These are phyloP conservation scores for Phalaenopsis aphrodite DNA, from an alignment of 106 monocot genomes.

Conservation along the genomic window DNA sequence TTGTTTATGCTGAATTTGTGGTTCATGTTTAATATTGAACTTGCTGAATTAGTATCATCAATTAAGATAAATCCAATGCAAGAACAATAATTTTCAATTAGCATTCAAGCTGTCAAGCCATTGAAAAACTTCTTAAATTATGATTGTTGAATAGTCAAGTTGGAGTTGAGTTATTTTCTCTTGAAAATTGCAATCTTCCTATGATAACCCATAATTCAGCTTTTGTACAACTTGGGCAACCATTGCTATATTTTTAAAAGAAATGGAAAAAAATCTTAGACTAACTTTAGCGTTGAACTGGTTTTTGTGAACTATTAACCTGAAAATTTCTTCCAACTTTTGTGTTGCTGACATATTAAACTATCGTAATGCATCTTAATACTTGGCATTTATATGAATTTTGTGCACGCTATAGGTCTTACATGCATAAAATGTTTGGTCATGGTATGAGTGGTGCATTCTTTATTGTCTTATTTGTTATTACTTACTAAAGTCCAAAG, in stretches of 20 bases:
- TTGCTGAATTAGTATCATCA: not conserved
- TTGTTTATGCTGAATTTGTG: not conserved
- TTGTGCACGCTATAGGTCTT: not conserved
- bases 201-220: not conserved
- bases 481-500: not conserved
- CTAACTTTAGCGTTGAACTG: not conserved
- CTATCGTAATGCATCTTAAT: not conserved
- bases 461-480: not conserved
- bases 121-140: not conserved
- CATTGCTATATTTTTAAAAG: not conserved
- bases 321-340: not conserved
- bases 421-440: not conserved
- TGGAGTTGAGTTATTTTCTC: not conserved
- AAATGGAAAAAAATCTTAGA: too few species aligned
- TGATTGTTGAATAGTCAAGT: not conserved
- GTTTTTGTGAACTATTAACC: not conserved
- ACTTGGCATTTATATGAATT: not conserved
- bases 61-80: not conserved
- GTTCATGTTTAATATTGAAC: not conserved
- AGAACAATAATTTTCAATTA: not conserved
- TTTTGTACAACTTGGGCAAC: not conserved
- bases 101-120: not conserved
- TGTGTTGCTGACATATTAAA: not conserved
- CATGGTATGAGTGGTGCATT: not conserved
- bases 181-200: not conserved